These are phyloP conservation scores for Suillus americanus DNA, from an alignment of 768 basidiomycete species.

Conservation along the genomic window DNA sequence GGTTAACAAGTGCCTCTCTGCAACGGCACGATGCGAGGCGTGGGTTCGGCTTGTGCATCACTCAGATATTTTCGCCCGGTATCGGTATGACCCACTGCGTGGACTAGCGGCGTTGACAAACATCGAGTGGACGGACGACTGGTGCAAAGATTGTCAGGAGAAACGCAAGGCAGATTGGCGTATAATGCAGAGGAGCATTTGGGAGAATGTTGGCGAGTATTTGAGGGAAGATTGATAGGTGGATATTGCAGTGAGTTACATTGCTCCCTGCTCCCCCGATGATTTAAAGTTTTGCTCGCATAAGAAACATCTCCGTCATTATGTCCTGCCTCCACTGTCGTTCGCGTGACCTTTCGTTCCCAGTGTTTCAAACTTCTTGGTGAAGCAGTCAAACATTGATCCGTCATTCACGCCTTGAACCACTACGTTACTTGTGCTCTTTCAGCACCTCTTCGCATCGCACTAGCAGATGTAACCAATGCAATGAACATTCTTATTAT, in stretches of 20 bases:
- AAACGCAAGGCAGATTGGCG: not conserved
- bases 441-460: not conserved
- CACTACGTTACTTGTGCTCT: not conserved
- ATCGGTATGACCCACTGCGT: slow-evolving; percentile 33
- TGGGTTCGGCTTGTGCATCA: slow-evolving; percentile 16
- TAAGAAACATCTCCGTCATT: not conserved
- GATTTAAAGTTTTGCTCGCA: not conserved
- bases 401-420: not conserved
- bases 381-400: not conserved
- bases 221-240: not conserved
- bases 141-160: slow-evolving; percentile 30
- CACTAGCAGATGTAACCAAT: too few relatives aligned
- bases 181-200: not conserved
- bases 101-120: slow-evolving; percentile 32
- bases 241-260: not conserved
- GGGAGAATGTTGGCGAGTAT: not conserved
- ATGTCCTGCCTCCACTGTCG: not conserved
- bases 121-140: slow-evolving; percentile 24
- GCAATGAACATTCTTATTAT: too few relatives aligned
- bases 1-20: not conserved
- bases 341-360: not conserved
- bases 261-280: not conserved
- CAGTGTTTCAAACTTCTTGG: not conserved
- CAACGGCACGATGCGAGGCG: not conserved
- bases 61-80: slow-evolving; percentile 25